Percentiles rank a stretch among this genome's conserved stretches.
Conservation (phyloP, 2,329 filamentous ascomycete species). For the Fusarium sp. region DNA sequence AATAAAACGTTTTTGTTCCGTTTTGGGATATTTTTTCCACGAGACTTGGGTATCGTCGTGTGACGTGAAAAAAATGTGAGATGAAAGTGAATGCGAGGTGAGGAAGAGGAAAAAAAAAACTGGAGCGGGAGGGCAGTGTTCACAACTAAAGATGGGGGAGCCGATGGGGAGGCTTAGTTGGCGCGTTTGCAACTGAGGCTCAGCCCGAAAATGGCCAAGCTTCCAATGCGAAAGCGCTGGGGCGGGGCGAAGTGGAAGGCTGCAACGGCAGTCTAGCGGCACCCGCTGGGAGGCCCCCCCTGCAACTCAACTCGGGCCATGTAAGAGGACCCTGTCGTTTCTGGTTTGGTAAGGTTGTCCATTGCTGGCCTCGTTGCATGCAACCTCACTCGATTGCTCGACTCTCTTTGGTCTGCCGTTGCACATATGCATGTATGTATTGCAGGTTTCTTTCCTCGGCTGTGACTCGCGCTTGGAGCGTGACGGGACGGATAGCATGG, state of each 20-base stretch:
- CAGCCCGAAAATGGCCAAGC: neutral
- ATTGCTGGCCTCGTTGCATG: neutral
- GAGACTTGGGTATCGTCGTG: slow-evolving; percentile 8
- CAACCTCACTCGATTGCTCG: neutral
- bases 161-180: slow-evolving; percentile 22
- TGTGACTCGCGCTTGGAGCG: neutral
- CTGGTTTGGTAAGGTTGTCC: neutral
- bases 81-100: slow-evolving; percentile 11
- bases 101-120: slow-evolving; percentile 28
- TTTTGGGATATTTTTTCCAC: neutral
- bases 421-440: neutral
- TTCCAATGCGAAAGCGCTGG: neutral
- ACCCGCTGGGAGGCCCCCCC: slow-evolving; percentile 16
- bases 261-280: slow-evolving; percentile 3
- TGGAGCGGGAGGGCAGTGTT: slow-evolving; percentile 32
- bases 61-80: slow-evolving; percentile 2
- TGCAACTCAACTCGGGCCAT: slow-evolving; percentile 11
- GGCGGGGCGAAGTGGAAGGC: neutral
- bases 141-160: slow-evolving; percentile 2
- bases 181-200: slow-evolving; percentile 10
- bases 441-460: neutral
- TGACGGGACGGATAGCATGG: neutral
- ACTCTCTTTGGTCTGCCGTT: neutral
- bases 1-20: neutral
- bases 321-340: slow-evolving; percentile 8